Conservation (phyloP, 176 grass and related monocot genomes). For the Phyllostachys edulis region DNA sequence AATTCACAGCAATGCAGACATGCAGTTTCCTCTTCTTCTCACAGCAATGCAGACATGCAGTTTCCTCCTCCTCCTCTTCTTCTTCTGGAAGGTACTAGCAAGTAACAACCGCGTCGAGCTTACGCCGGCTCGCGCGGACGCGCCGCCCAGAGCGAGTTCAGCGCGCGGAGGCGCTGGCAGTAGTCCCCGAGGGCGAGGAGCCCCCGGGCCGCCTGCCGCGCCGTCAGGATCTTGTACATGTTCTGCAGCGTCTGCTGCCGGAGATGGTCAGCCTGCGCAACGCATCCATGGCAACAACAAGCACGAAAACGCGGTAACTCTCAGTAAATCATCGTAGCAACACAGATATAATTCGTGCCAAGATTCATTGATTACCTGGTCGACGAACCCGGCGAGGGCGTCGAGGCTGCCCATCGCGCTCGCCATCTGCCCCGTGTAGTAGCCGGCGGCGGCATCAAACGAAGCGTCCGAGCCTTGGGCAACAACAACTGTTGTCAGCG, state of each 20-base stretch:
- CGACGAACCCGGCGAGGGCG: slow-evolving; percentile 55
- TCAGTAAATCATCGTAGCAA: not conserved
- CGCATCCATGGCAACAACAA: too few species aligned
- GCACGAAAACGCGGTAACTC: too few species aligned
- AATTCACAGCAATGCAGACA: not conserved
- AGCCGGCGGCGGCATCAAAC: not conserved
- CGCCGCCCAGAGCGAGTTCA: slow-evolving; percentile 74
- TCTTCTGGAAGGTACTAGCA: not conserved
- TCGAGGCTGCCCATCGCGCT: slow-evolving; percentile 53
- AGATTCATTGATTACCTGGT: slow-evolving; percentile 42
- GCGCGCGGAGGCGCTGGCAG: slow-evolving; percentile 61
- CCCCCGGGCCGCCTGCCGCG: slow-evolving; percentile 57
- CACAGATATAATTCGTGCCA: not conserved
- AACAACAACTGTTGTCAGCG: not conserved
- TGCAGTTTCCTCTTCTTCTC: not conserved
- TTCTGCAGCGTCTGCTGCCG: slow-evolving; percentile 60
- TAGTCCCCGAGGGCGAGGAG: slow-evolving; percentile 78
- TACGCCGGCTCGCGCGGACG: slow-evolving; percentile 55
- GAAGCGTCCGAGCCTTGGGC: not conserved
- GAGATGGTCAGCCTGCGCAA: slow-evolving; percentile 62
- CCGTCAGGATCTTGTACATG: slow-evolving; percentile 70
- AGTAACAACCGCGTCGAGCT: not conserved
- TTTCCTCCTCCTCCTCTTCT: not conserved
- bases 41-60: not conserved
- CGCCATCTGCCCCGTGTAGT: slow-evolving; percentile 59